A percentile compares a stretch with the other conserved stretches of the same genome.
phyloP scores from a whole-genome alignment of 2,329 filamentous ascomycete species.

The Claviceps capensis region DNA sequence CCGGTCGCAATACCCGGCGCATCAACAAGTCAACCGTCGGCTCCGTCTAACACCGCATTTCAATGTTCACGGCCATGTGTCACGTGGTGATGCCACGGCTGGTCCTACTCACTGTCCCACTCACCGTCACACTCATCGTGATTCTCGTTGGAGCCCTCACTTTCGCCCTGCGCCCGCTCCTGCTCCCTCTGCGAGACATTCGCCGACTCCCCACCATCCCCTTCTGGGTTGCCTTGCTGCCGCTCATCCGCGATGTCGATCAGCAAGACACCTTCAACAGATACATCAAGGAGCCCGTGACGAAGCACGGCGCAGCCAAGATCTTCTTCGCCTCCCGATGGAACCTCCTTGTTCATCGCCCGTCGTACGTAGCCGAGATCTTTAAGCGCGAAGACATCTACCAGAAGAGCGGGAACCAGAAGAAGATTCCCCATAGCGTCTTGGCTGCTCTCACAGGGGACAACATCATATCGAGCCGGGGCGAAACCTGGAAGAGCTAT shows the following conservation, averaged over 20 bases:
- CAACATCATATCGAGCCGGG: slow-evolving; percentile 26
- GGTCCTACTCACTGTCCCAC: not conserved
- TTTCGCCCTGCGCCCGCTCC: slow-evolving; percentile 4
- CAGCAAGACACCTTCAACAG: slow-evolving; percentile 25
- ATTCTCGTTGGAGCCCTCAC: not conserved
- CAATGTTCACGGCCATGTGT: not conserved
- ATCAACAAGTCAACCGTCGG: too few species aligned
- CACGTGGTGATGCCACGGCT: not conserved
- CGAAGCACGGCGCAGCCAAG: slow-evolving; percentile 30
- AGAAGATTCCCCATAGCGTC: slow-evolving; percentile 26
- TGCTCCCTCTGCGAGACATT: slow-evolving; percentile 14
- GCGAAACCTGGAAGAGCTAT: slow-evolving; percentile 22
- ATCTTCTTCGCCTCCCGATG: slow-evolving; percentile 34
- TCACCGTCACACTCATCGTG: not conserved
- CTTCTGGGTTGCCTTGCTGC: slow-evolving; percentile 28
- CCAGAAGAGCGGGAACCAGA: slow-evolving; percentile 26
- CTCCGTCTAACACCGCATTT: too few species aligned
- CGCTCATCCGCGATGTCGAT: slow-evolving; percentile 27
- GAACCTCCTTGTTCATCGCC: slow-evolving; percentile 32
- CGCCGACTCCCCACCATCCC: slow-evolving; percentile 28
- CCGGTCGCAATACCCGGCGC: too few species aligned
- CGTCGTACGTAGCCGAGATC: slow-evolving; percentile 26
- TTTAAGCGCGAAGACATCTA: slow-evolving; percentile 19
- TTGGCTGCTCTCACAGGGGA: slow-evolving; percentile 24
- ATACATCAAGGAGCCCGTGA: slow-evolving; percentile 25